Evolutionary conservation across 192 early-diverging fungal genomes (phyloP).

Genomic region (Mortierella alpina): DNA sequence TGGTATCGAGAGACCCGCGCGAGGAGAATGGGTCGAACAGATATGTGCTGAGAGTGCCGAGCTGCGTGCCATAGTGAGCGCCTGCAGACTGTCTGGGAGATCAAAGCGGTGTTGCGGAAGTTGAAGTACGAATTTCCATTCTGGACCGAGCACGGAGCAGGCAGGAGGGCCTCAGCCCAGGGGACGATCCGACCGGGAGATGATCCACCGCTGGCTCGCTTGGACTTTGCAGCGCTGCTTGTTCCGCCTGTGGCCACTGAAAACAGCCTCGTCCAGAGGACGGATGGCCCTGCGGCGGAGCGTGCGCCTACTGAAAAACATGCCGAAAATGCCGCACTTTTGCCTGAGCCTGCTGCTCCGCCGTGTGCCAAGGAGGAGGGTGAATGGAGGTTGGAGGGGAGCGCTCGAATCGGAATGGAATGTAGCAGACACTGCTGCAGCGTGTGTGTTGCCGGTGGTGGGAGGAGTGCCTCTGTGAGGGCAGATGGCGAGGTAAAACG

Average conservation of each 20-base stretch:
- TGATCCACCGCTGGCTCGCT: too few relatives aligned
- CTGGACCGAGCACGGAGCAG: conserved; percentile 10
- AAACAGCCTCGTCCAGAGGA: too few relatives aligned
- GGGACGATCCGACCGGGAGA: too few relatives aligned
- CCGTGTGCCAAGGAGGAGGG: background rate
- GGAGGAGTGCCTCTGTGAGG: too few relatives aligned
- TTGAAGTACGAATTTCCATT: conserved; percentile 33
- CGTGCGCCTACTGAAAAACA: background rate
- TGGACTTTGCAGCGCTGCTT: too few relatives aligned
- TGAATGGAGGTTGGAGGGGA: too few relatives aligned
- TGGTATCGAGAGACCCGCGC: conserved; percentile 6
- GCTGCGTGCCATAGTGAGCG: background rate
- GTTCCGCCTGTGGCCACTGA: too few relatives aligned
- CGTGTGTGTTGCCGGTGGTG: background rate
- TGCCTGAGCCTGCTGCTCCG: background rate
- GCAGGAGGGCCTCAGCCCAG: background rate
- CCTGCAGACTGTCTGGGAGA: background rate
- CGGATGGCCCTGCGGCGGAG: background rate
- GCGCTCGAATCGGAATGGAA: too few relatives aligned
- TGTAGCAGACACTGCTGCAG: background rate
- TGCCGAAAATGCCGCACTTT: conserved; percentile 1
- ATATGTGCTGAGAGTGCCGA: background rate
- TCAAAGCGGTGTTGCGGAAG: conserved; percentile 9
- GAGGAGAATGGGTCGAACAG: too few relatives aligned
- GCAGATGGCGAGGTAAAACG: too few relatives aligned